Base-by-base conservation (phyloP, 225 moss, liverwort and hornwort genomes). In the Thuidium tamariscinum region DNA sequence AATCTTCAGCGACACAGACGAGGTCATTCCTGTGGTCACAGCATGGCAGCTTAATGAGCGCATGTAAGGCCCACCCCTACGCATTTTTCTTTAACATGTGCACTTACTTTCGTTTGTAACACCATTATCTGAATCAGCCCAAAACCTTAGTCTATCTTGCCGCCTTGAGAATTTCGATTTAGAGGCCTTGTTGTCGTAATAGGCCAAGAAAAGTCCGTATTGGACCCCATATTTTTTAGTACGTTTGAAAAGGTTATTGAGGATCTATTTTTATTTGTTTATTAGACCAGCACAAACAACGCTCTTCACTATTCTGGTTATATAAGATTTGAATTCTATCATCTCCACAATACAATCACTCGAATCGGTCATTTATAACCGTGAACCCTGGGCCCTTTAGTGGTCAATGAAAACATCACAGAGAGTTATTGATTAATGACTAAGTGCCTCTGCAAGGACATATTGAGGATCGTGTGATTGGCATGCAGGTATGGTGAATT, bases 41-140 rank as follows among this genome's bases (percentile, higher is more conserved):
- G 96, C 97, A 44, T 98, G 97, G 97, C 95, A 98, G 89, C 93
- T 98, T 3, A 98, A 98, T 63, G 97, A 98, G 88, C 94, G 97
- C 81, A 96, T 98, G 97, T 98, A 85, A 61, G 91, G 23, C 82
- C 46, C 57, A 20, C 41, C 55, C 17, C 18, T 59, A 41, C 74
- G 65, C 78, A 27, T 71, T 37, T 68, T 32, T 42, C 60, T 49
- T 10, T 41, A 34, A 18, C 41, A n/a, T 48, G 16, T 61, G 30
- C 17, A 57, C 32, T 30, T 36, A 46, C n/a, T 69, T 73, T 63
- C n/a, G 54, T 83, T 83, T 69, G 15, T 26, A 67, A 42, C 37
- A 27, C n/a, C 18, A 9, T 34, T 19, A 52, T 51, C 44, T 64
- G 55, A 56, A 56, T 32, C 27, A 36, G n/a, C 8, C 37, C 20